Conservation (phyloP, 2,329 filamentous ascomycete genomes). For the Xylariaceae sp. region DNA sequence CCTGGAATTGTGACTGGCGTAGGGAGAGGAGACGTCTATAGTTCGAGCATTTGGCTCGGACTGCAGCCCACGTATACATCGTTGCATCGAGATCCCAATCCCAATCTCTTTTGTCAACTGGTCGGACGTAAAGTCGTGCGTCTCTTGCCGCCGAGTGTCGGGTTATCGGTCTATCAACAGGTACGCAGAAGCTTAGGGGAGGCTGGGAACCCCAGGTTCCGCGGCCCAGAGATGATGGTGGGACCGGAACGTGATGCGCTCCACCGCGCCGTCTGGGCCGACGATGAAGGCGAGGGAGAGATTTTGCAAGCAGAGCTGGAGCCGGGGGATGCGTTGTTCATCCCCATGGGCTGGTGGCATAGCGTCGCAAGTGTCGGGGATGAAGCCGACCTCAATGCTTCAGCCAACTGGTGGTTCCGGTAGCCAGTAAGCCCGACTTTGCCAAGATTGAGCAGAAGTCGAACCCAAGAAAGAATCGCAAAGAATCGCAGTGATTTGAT, state of each 20-base stretch:
- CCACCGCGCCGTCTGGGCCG: conserved; percentile 65
- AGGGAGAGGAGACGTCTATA: conserved; percentile 80
- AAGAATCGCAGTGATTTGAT: no score
- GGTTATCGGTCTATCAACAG: conserved; percentile 56
- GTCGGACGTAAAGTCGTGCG: conserved; percentile 66
- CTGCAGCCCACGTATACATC: conserved; percentile 83
- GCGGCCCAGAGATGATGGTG: conserved; percentile 87
- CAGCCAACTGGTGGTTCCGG: conserved; percentile 76
- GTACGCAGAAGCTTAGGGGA: conserved; percentile 40
- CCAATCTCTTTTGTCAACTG: conserved; percentile 85
- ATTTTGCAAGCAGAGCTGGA: conserved; percentile 52
- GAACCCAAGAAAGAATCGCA: no score
- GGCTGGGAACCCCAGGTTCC: conserved; percentile 46
- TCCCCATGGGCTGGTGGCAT: conserved; percentile 85
- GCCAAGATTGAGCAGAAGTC: neutral
- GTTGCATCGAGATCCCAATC: conserved; percentile 87
- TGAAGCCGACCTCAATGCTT: conserved; percentile 34
- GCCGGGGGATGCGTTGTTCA: conserved; percentile 67
- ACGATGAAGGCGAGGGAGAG: conserved; percentile 25
- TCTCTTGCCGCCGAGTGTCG: conserved; percentile 60
- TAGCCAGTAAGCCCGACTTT: conserved; percentile 33
- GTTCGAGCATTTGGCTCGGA: conserved; percentile 82
- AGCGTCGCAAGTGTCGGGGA: conserved; percentile 61
- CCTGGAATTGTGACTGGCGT: conserved; percentile 57
- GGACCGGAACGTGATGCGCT: conserved; percentile 63